Percentiles rank a stretch among this genome's conserved stretches.
These are phyloP conservation scores for Debaryomycetaceae sp. DNA, from an alignment of 1,139 yeast species.

Conservation along the genomic window DNA sequence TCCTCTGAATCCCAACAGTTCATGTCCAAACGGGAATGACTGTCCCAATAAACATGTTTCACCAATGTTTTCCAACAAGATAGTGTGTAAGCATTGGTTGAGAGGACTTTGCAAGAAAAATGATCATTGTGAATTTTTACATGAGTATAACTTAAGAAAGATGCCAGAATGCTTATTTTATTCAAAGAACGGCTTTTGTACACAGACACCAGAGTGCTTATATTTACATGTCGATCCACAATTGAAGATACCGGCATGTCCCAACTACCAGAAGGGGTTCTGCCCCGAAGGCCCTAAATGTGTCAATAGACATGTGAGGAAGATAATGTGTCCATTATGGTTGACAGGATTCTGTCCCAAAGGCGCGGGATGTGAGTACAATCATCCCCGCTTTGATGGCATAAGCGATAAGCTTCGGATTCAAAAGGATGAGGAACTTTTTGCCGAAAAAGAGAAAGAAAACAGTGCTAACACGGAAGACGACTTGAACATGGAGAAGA, in stretches of 20 bases:
- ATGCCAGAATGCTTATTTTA: slow-evolving; percentile 97
- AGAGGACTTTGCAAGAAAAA: slow-evolving; percentile 96
- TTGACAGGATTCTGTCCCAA: slow-evolving; percentile 92
- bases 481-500: not conserved
- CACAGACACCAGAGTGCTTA: slow-evolving; percentile 92
- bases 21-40: slow-evolving; percentile 79
- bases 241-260: slow-evolving; percentile 82
- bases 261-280: slow-evolving; percentile 80
- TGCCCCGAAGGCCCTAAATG: slow-evolving; percentile 93
- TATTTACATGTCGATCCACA: slow-evolving; percentile 90
- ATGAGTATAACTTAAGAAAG: slow-evolving; percentile 88
- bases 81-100: slow-evolving; percentile 97
- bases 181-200: slow-evolving; percentile 86
- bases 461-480: not conserved
- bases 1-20: slow-evolving; percentile 51
- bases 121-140: slow-evolving; percentile 93
- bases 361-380: slow-evolving; percentile 56
- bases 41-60: slow-evolving; percentile 91
- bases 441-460: slow-evolving; percentile 3
- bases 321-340: slow-evolving; percentile 76
- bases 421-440: slow-evolving; percentile 36
- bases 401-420: slow-evolving; percentile 46
- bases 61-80: slow-evolving; percentile 75
- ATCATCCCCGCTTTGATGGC: slow-evolving; percentile 57
- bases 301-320: slow-evolving; percentile 74